Percentiles rank a stretch among this genome's conserved stretches.
phyloP scores from a whole-genome alignment of 345 rosid species.

The Moricandia moricandioides region DNA sequence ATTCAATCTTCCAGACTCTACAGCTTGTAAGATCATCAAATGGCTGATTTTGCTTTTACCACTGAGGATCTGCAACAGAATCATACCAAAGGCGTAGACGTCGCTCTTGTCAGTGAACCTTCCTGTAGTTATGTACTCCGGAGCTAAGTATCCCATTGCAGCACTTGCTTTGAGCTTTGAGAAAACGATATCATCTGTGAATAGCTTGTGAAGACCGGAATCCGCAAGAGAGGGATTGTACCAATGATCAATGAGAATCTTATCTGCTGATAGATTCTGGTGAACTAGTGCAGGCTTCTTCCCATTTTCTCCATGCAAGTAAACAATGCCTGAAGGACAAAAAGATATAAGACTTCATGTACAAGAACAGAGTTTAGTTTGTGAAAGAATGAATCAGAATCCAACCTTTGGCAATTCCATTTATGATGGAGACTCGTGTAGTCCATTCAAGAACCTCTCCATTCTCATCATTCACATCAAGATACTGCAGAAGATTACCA shows the following conservation, averaged over 20 bases:
- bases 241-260: slow-evolving; percentile 65
- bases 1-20: slow-evolving; percentile 46
- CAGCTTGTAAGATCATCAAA: slow-evolving; percentile 43
- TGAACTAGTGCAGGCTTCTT: slow-evolving; percentile 69
- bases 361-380: not conserved
- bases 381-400: not conserved
- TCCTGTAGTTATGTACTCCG: slow-evolving; percentile 88
- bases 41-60: slow-evolving; percentile 64
- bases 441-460: slow-evolving; percentile 83
- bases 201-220: slow-evolving; percentile 87
- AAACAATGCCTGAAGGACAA: slow-evolving; percentile 58
- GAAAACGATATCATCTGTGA: slow-evolving; percentile 83
- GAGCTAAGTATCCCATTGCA: slow-evolving; percentile 97
- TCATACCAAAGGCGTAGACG: slow-evolving; percentile 80
- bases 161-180: slow-evolving; percentile 91
- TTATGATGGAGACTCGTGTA: slow-evolving; percentile 67
- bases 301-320: slow-evolving; percentile 65
- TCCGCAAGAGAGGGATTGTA: slow-evolving; percentile 71
- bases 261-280: slow-evolving; percentile 82
- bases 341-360: not conserved
- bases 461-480: slow-evolving; percentile 55
- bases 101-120: slow-evolving; percentile 90
- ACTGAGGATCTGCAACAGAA: slow-evolving; percentile 66
- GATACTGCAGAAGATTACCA: slow-evolving; percentile 78
- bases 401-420: slow-evolving; percentile 86